Conservation (phyloP, 2,329 filamentous ascomycete genomes). For the Cryphonectria japonica region DNA sequence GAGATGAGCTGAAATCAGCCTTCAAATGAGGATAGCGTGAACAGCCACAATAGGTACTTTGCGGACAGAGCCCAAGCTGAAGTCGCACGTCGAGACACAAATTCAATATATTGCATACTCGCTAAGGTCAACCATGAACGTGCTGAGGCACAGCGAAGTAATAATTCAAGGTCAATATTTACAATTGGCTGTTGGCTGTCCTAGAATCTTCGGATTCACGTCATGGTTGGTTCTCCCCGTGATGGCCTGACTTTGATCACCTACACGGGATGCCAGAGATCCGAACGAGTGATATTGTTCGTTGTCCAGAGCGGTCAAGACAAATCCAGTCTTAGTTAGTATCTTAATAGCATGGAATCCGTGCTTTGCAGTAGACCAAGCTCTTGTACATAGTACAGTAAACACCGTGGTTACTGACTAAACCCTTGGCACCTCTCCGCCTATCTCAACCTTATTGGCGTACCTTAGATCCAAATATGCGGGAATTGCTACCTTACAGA, state of each 20-base stretch:
- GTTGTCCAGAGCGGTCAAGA: not conserved
- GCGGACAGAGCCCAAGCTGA: not conserved
- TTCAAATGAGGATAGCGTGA: not conserved
- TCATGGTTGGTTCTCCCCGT: not conserved
- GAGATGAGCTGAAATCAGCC: not conserved
- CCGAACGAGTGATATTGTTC: not conserved
- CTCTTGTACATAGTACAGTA: not conserved
- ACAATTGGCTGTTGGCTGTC: not conserved
- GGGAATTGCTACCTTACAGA: not conserved
- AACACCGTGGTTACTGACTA: not conserved
- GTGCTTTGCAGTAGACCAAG: not conserved
- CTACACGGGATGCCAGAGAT: not conserved
- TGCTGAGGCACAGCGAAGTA: too few relatives aligned
- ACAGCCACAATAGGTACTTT: not conserved
- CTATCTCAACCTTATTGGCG: constrained; percentile 26
- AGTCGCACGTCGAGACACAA: not conserved
- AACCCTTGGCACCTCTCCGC: constrained; percentile 16
- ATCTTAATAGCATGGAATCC: not conserved
- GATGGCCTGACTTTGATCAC: not conserved
- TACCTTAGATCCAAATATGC: not conserved
- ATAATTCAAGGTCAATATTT: not conserved
- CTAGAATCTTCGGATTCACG: not conserved
- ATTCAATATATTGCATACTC: not conserved
- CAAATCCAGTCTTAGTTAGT: not conserved
- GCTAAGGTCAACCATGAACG: not conserved